Conservation (phyloP, 2,329 filamentous ascomycete genomes). For the Paraconiothyrium sp. region DNA sequence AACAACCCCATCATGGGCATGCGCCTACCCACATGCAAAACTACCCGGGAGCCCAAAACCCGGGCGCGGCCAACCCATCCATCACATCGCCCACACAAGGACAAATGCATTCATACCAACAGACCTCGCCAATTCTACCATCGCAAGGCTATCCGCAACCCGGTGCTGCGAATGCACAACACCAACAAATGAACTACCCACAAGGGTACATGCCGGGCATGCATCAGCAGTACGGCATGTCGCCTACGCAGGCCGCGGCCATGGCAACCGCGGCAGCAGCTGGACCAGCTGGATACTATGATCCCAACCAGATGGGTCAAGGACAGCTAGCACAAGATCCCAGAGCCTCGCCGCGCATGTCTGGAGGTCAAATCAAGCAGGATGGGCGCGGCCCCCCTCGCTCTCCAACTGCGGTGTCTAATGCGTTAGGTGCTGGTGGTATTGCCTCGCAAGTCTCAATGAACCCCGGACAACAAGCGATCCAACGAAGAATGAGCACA, state of each 20-base stretch:
- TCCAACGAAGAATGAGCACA: constrained; percentile 53
- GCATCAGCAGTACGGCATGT: constrained; percentile 78
- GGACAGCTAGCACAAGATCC: constrained; percentile 65
- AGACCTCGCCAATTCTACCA: constrained; percentile 82
- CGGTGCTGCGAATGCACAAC: constrained; percentile 67
- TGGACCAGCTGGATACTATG: constrained; percentile 75
- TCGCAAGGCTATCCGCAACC: constrained; percentile 76
- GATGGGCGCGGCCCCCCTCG: constrained; percentile 75
- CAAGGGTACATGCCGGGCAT: constrained; percentile 79
- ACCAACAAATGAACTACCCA: constrained; percentile 81
- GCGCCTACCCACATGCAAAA: constrained; percentile 52
- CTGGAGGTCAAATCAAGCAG: constrained; percentile 72
- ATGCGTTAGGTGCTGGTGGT: constrained; percentile 59
- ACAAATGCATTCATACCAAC: constrained; percentile 61
- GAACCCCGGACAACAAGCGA: constrained; percentile 45
- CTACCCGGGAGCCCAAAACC: constrained; percentile 49
- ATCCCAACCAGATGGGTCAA: constrained; percentile 69
- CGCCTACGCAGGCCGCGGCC: constrained; percentile 85
- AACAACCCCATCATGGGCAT: constrained; percentile 57
- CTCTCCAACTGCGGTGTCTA: constrained; percentile 77
- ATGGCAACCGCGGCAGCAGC: constrained; percentile 95
- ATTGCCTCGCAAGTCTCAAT: constrained; percentile 52
- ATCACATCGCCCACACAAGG: constrained; percentile 78
- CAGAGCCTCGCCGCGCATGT: constrained; percentile 78
- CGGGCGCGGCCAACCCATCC: constrained; percentile 50